Percentiles rank a stretch among this genome's conserved stretches.
Conservation (phyloP, 2,329 filamentous ascomycete genomes). For the Penicillium glabrum region DNA sequence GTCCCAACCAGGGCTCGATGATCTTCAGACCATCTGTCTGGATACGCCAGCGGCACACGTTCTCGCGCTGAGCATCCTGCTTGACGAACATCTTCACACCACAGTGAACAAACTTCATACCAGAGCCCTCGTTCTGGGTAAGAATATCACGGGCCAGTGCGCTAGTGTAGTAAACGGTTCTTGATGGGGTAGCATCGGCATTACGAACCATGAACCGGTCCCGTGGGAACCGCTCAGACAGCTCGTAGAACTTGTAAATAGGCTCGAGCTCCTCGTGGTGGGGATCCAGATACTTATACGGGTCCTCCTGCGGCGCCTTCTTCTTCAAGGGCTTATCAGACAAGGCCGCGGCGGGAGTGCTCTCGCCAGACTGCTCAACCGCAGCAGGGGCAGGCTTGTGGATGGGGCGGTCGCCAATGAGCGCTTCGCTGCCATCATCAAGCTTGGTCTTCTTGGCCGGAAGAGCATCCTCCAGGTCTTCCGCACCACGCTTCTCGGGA, state of each 20-base stretch:
- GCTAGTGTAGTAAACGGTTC: constrained; percentile 96
- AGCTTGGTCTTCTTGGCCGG: constrained; percentile 48
- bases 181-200: constrained; percentile 79
- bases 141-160: constrained; percentile 82
- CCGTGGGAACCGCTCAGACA: constrained; percentile 80
- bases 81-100: constrained; percentile 99
- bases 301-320: constrained; percentile 66
- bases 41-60: constrained; percentile 90
- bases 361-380: constrained; percentile 24
- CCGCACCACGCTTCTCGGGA: constrained; percentile 34
- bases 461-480: constrained; percentile 36
- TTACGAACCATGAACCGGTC: constrained; percentile 97
- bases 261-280: constrained; percentile 73
- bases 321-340: constrained; percentile 30
- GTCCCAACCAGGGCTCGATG: constrained; percentile 84
- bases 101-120: constrained; percentile 93
- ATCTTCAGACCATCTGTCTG: constrained; percentile 93
- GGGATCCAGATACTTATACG: constrained; percentile 83
- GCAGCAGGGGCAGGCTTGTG: constrained; percentile 30
- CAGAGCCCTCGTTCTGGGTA: constrained; percentile 80
- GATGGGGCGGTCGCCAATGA: constrained; percentile 38
- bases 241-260: constrained; percentile 81
- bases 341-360: constrained; percentile 18
- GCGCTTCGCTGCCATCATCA: constrained; percentile 38
- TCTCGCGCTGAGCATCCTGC: constrained; percentile 83